Evolutionary conservation across 306 rosid species (phyloP).

Genomic region (Pueraria montana): DNA sequence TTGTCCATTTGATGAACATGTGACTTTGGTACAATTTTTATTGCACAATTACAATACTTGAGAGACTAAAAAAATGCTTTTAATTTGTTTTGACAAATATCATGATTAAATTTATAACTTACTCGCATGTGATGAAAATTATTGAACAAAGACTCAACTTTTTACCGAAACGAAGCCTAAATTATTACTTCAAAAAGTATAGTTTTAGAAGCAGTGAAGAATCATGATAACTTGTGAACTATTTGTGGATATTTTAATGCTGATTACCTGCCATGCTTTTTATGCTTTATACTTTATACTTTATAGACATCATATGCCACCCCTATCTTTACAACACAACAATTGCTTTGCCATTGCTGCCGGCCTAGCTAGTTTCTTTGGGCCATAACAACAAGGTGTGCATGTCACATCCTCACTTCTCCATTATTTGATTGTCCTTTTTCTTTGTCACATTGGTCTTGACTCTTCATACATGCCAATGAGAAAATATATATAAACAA

Average conservation of each 20-base stretch:
- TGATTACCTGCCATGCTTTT: constrained; percentile 51
- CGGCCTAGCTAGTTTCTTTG: constrained; percentile 36
- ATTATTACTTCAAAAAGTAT: neutral
- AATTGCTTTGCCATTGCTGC: constrained; percentile 32
- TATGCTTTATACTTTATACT: constrained; percentile 3
- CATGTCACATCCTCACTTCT: constrained; percentile 15
- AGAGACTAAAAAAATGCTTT: too few species aligned
- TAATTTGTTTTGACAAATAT: too few species aligned
- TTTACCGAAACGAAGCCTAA: neutral
- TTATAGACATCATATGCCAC: constrained; percentile 15
- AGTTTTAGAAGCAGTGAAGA: neutral
- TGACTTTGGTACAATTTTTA: too few species aligned
- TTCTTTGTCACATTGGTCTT: neutral
- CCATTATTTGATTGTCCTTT: constrained; percentile 1
- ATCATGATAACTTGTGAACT: neutral
- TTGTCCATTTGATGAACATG: too few species aligned
- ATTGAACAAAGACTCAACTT: neutral
- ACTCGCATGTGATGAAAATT: neutral
- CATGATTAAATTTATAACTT: neutral
- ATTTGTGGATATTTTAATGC: constrained; percentile 23
- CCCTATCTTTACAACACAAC: constrained; percentile 50
- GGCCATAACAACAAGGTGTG: neutral
- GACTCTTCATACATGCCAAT: constrained; percentile 15
- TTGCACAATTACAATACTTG: too few species aligned
- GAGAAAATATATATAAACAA: neutral